Conservation (phyloP, 1,284 basidiomycete genomes). For the Pascua sp. region DNA sequence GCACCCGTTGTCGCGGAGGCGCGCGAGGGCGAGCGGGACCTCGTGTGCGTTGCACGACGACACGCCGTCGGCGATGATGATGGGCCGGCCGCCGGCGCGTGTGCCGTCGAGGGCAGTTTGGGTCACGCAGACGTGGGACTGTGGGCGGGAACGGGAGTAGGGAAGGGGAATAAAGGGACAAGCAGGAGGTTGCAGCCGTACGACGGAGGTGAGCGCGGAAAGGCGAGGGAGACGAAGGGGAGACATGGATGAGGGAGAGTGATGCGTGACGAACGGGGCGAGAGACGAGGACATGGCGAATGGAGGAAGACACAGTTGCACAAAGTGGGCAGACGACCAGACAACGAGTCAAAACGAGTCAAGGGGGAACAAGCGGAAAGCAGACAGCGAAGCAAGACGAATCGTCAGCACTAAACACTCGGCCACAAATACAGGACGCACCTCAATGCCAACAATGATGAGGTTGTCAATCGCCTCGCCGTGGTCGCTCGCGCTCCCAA, state of each 20-base stretch:
- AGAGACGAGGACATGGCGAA: too few relatives aligned
- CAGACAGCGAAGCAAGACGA: too few relatives aligned
- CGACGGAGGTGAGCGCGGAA: too few relatives aligned
- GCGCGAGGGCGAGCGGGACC: slow-evolving; percentile 51
- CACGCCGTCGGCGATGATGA: slow-evolving; percentile 77
- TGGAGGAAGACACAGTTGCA: too few relatives aligned
- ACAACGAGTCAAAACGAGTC: too few relatives aligned
- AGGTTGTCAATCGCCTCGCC: slow-evolving; percentile 55
- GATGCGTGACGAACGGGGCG: too few relatives aligned
- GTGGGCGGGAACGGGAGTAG: neutral
- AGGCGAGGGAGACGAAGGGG: too few relatives aligned
- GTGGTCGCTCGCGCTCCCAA: neutral
- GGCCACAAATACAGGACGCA: slow-evolving; percentile 2
- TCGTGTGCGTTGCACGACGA: slow-evolving; percentile 67
- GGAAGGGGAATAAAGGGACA: slow-evolving; percentile 1
- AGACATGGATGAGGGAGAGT: too few relatives aligned
- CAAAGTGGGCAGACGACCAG: too few relatives aligned
- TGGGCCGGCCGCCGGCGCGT: slow-evolving; percentile 32
- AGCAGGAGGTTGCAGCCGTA: neutral
- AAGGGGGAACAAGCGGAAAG: too few relatives aligned
- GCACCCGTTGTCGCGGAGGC: slow-evolving; percentile 71
- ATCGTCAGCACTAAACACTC: too few relatives aligned
- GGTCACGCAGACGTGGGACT: slow-evolving; percentile 82
- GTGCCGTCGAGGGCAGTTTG: slow-evolving; percentile 66
- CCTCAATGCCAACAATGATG: slow-evolving; percentile 79